These are phyloP conservation scores for Boletus eberwhitei DNA, from an alignment of 768 basidiomycete genomes.

Conservation along the genomic window DNA sequence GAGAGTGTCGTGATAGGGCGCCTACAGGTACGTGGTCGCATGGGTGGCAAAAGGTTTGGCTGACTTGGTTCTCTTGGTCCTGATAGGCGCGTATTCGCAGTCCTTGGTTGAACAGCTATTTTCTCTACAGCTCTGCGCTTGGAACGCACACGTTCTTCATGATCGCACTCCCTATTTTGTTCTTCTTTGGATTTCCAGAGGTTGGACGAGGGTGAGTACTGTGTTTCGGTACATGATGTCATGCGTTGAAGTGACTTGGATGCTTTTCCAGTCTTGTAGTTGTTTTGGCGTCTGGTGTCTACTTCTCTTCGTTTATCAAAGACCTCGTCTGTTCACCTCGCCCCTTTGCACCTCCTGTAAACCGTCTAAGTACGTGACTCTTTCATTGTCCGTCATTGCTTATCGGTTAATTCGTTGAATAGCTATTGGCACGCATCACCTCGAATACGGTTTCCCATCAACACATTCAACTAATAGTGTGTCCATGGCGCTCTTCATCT, in stretches of 20 bases:
- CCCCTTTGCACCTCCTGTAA: constrained; percentile 87
- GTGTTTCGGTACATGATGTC: not conserved
- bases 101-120: constrained; percentile 74
- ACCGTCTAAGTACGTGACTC: constrained; percentile 73
- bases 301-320: constrained; percentile 82
- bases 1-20: constrained; percentile 62
- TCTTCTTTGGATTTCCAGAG: constrained; percentile 80
- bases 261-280: constrained; percentile 51
- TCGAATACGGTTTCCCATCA: constrained; percentile 94
- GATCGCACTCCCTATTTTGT: constrained; percentile 78
- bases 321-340: constrained; percentile 89
- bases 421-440: constrained; percentile 78
- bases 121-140: constrained; percentile 76
- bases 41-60: not conserved
- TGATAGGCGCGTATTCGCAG: constrained; percentile 51
- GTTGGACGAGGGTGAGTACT: constrained; percentile 67
- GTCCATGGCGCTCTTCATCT: constrained; percentile 84
- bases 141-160: constrained; percentile 95
- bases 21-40: constrained; percentile 59
- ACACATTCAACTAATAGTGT: constrained; percentile 92
- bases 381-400: not conserved
- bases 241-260: not conserved
- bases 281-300: constrained; percentile 77
- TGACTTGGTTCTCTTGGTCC: constrained; percentile 8
- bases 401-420: not conserved